phyloP scores from a whole-genome alignment of 805 yeast species.

The Ogataea trehalophila region DNA sequence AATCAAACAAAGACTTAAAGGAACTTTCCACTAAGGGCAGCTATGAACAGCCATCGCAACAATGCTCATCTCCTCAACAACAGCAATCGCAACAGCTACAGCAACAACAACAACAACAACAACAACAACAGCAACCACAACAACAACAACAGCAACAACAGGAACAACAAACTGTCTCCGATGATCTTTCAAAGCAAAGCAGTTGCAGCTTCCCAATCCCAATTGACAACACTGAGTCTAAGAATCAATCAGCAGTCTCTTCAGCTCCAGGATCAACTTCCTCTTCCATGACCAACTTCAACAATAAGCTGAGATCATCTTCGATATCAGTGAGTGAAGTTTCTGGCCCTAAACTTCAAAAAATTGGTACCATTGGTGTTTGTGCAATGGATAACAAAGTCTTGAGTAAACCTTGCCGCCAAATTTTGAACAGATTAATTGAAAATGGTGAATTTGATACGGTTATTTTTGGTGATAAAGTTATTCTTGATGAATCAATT shows the following conservation, averaged over 20 bases:
- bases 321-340: slow-evolving; percentile 35
- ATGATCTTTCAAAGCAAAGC: too few species aligned
- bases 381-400: slow-evolving; percentile 99
- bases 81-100: slow-evolving; percentile 1
- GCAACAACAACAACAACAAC: slow-evolving; percentile 4
- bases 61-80: neutral
- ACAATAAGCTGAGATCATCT: slow-evolving; percentile 23
- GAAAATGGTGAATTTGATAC: slow-evolving; percentile 96
- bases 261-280: slow-evolving; percentile 12
- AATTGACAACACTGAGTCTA: neutral
- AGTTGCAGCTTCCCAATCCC: slow-evolving; percentile 1
- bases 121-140: neutral
- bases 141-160: neutral
- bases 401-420: slow-evolving; percentile 90
- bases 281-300: slow-evolving; percentile 8
- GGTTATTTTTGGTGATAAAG: slow-evolving; percentile 95
- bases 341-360: slow-evolving; percentile 51
- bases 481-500: slow-evolving; percentile 83
- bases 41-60: slow-evolving; percentile 4
- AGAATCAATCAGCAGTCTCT: slow-evolving; percentile 3
- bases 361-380: slow-evolving; percentile 91
- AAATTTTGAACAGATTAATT: slow-evolving; percentile 79
- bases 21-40: neutral
- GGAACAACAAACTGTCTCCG: neutral
- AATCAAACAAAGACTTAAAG: neutral